Base-by-base conservation (phyloP, 2,329 filamentous ascomycete species). In the Neopestalotiopsis rosae region DNA sequence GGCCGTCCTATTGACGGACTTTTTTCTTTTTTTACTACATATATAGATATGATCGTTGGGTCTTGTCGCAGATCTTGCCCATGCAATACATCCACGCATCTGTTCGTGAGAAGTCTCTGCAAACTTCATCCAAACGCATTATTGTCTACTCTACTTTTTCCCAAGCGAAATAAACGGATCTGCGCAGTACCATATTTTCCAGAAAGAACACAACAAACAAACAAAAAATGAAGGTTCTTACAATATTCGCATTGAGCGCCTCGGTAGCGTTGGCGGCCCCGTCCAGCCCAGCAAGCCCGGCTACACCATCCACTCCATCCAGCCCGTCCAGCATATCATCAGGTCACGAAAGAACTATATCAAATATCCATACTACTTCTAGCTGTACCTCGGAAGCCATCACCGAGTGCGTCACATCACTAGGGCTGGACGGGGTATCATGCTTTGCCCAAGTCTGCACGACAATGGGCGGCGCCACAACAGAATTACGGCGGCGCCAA, bases 11-110 rank as follows among this genome's bases (percentile, higher is more conserved):
- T 28, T 32, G 57, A 28, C 24, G 57, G 57, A 28, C 30, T 59
- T 32, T 28, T 59, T 17, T 32, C 30, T 32, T 58, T 34, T 30
- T 59, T 12, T 56, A 24, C 20, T 28, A 56, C 13, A 61, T 64
- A 64, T 45, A 64, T 64, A 64, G 42, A 64, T 14, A 64, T 49
- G 38, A 64, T 45, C 38, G 61, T 52, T 64, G 61, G 61, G 61
- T 34, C 61, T 12, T 42, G 61, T 64, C 61, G 61, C 61, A 64
- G 61, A 64, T 64, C 61, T 28, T 28, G 20, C 6, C 17, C 38
- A 64, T 28, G 34, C 52, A 34, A 49, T 64, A n/a, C 61, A 28
- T 20, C 13, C 38, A 32, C 40, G 20, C 38, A 64, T 38, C 40
- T 52, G 6, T 64, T 24, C 30, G 10, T 62, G 10, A 28, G 40